These are phyloP conservation scores for Trichoderma gamsii DNA, from an alignment of 495 filamentous ascomycete species.

Conservation along the genomic window DNA sequence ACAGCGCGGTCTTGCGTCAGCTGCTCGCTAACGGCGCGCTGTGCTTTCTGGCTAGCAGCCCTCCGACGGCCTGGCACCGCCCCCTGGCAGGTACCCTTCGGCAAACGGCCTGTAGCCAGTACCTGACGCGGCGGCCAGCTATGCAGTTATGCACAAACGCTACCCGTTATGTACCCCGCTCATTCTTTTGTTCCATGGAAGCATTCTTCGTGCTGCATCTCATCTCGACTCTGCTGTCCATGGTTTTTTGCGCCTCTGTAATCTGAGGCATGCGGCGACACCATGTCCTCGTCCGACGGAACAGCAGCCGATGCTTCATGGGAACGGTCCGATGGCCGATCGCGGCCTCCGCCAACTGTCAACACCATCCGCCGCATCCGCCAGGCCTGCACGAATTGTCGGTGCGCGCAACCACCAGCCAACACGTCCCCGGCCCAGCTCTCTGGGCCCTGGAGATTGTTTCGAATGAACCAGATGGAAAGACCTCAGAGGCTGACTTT, in stretches of 20 bases:
- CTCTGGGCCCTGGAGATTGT: background rate
- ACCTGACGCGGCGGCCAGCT: background rate
- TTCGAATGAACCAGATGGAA: background rate
- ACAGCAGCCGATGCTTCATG: background rate
- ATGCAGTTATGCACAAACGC: background rate
- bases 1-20: background rate
- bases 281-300: slow-evolving; percentile 1
- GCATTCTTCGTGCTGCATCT: background rate
- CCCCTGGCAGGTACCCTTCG: background rate
- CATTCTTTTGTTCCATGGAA: background rate
- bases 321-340: slow-evolving; percentile 7
- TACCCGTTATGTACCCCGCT: background rate
- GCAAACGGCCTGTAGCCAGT: background rate
- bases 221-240: background rate
- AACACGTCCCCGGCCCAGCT: background rate
- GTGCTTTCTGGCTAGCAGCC: background rate
- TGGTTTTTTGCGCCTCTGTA: background rate
- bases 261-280: background rate
- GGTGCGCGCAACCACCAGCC: background rate
- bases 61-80: background rate
- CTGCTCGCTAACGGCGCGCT: background rate
- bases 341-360: background rate
- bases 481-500: background rate
- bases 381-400: slow-evolving; percentile 11
- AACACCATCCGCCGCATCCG: slow-evolving; percentile 13